Percentiles rank a stretch among this genome's conserved stretches.
These are phyloP conservation scores for Wallacemonas sp. DNA, from an alignment of 208 protist genomes.

Conservation along the genomic window DNA sequence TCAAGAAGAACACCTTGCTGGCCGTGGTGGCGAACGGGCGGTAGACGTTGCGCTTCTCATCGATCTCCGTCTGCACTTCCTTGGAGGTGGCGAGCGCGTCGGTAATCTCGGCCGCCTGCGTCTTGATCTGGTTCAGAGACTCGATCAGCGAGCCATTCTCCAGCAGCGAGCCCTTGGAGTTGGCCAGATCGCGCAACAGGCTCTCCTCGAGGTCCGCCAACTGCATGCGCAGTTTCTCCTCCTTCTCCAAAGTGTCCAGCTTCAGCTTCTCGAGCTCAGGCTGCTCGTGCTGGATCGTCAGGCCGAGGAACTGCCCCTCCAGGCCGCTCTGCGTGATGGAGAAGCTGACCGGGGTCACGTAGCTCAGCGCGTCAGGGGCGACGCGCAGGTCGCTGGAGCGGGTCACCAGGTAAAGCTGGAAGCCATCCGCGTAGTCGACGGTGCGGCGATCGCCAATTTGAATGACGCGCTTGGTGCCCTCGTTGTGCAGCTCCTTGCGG, in stretches of 20 bases:
- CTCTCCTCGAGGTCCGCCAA: conserved; percentile 93
- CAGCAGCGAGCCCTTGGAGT: conserved; percentile 94
- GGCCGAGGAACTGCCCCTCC: conserved; percentile 96
- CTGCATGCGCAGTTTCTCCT: conserved; percentile 96
- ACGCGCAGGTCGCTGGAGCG: conserved; percentile 87
- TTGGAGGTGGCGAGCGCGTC: conserved; percentile 88
- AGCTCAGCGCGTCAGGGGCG: conserved; percentile 90
- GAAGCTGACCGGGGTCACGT: conserved; percentile 97
- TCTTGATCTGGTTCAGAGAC: conserved; percentile 96
- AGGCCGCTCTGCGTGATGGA: conserved; percentile 96
- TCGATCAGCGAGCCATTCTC: conserved; percentile 96
- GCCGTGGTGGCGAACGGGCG: conserved; percentile 91
- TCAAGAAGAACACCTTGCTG: conserved; percentile 93
- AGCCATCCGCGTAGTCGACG: conserved; percentile 97
- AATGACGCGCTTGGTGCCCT: conserved; percentile 91
- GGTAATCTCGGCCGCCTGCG: conserved; percentile 89
- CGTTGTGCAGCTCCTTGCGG: conserved; percentile 89
- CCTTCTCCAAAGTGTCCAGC: conserved; percentile 90
- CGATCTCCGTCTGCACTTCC: conserved; percentile 90
- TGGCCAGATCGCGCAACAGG: conserved; percentile 93
- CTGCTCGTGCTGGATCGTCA: conserved; percentile 97
- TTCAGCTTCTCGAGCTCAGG: conserved; percentile 96
- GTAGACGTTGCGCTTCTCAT: conserved; percentile 95
- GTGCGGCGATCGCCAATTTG: conserved; percentile 96
- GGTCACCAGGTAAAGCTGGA: conserved; percentile 96